Evolutionary conservation across 768 basidiomycete species (phyloP), one percentile per base, ranked within the genome.

Genomic region (Leucosporidium creatinivorum): DNA sequence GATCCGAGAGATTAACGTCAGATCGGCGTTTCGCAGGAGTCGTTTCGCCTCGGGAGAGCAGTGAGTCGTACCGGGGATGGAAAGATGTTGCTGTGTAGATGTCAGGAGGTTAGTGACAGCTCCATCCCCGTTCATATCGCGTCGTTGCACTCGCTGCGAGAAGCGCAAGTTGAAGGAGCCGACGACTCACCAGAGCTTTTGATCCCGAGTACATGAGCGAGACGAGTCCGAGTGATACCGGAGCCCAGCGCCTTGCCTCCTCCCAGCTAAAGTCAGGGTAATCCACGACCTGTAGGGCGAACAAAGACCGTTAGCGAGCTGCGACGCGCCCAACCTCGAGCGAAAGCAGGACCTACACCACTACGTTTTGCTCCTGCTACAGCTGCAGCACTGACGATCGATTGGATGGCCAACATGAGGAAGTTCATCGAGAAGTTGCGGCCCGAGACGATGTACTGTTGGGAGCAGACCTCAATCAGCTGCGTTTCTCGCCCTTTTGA

Each of bases 181-280:
- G n/a, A n/a, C n/a, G n/a, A n/a, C 79, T 71, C 33, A 93, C 93
- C 78, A 99, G 81, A 77, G 90, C 91, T 79, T 99, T 99, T 31
- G 91, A 93, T 7, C 94, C 96, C 0, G 96, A 97, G 78, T 98
- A 99, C 75, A 99, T 98, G 57, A 98, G 93, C 61, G 83, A 83
- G 58, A 97, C 96, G 54, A 98, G 85, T 70, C 93, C 80, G 72
- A 87, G 87, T 73, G 91, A 93, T 75, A 99, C 89, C 18, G 93
- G 93, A 78, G 93, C 90, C 96, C 96, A 99, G 52, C 82, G 80
- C 77, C 87, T 92, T 33, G 92, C 93, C 74, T 97, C 92, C 73
- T 85, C 81, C 72, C 80, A 78, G 78, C 91, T 86, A 75, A 93
- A 93, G 69, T 85, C 82, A 62, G 93, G 84, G 80, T 97, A 91